These are phyloP conservation scores for Auricularia sp. DNA, from an alignment of 768 basidiomycete genomes.

Conservation along the genomic window DNA sequence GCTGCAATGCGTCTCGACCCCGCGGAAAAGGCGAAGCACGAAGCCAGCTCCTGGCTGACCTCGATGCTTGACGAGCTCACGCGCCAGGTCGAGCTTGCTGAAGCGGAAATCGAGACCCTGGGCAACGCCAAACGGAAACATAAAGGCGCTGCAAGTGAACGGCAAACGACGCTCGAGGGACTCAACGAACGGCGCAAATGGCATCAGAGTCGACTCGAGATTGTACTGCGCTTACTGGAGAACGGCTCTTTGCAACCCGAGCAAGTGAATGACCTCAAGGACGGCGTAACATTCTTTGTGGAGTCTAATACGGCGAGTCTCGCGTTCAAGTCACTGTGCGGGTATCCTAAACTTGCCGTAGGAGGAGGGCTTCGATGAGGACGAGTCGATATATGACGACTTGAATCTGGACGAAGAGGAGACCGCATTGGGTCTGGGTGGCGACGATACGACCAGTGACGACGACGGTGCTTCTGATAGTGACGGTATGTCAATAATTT, in stretches of 20 bases:
- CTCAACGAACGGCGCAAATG: conserved; percentile 92
- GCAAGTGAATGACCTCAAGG: conserved; percentile 71
- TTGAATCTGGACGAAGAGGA: conserved; percentile 96
- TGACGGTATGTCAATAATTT: conserved; percentile 41
- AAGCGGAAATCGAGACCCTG: conserved; percentile 87
- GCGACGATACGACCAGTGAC: conserved; percentile 34
- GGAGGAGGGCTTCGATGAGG: conserved; percentile 97
- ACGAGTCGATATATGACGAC: conserved; percentile 95
- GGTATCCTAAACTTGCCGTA: conserved; percentile 23
- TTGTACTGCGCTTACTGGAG: conserved; percentile 85
- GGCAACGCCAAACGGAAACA: conserved; percentile 73
- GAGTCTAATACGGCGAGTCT: conserved; percentile 84
- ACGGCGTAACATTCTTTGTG: conserved; percentile 94
- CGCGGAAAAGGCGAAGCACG: conserved; percentile 92
- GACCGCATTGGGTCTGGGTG: conserved; percentile 75
- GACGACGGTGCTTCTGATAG: conserved; percentile 67
- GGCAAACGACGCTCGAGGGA: conserved; percentile 74
- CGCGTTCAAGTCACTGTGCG: conserved; percentile 13
- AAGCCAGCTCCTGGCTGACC: conserved; percentile 71
- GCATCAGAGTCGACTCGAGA: conserved; percentile 88
- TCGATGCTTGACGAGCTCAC: conserved; percentile 83
- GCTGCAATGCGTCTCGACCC: conserved; percentile 93
- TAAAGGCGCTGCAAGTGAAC: conserved; percentile 60
- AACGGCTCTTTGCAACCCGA: conserved; percentile 85
- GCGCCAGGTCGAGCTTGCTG: conserved; percentile 86